Conservation (phyloP, 1,284 basidiomycete species). For the Agroathelia rolfsii region DNA sequence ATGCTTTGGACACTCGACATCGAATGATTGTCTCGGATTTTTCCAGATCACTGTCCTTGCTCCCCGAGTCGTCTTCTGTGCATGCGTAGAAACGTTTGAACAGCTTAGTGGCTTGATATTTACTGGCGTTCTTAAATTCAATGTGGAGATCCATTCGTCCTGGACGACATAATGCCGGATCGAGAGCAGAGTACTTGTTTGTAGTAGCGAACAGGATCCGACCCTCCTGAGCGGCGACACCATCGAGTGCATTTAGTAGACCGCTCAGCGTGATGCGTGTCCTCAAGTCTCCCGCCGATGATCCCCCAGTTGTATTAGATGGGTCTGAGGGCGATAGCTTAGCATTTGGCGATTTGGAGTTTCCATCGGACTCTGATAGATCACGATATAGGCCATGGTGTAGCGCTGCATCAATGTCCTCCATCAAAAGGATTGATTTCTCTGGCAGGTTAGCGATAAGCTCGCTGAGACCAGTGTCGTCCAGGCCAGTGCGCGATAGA, state of each 20-base stretch:
- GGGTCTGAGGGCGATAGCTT: conserved; percentile 9
- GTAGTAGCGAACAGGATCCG: conserved; percentile 71
- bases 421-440: conserved; percentile 67
- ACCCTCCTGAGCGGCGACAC: conserved; percentile 67
- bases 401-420: conserved; percentile 73
- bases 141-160: conserved; percentile 75
- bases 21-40: too few species aligned
- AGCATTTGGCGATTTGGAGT: conserved; percentile 8
- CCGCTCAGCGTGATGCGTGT: conserved; percentile 61
- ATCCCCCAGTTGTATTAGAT: too few species aligned
- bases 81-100: conserved; percentile 60
- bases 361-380: conserved; percentile 10
- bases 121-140: conserved; percentile 61
- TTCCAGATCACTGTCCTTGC: conserved; percentile 11
- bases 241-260: conserved; percentile 66
- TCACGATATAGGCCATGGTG: conserved; percentile 45
- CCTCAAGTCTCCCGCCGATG: conserved; percentile 23
- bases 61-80: conserved; percentile 15
- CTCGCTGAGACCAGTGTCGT: conserved; percentile 51
- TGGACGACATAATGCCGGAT: conserved; percentile 65
- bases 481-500: conserved; percentile 59
- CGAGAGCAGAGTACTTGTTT: conserved; percentile 57
- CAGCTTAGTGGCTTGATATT: conserved; percentile 52
- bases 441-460: conserved; percentile 59
- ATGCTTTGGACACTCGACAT: too few species aligned